A percentile compares a stretch with the other conserved stretches of the same genome.
Evolutionary conservation across 2,329 filamentous ascomycete genomes (phyloP).

Genomic region (Verticillium klebahnii): DNA sequence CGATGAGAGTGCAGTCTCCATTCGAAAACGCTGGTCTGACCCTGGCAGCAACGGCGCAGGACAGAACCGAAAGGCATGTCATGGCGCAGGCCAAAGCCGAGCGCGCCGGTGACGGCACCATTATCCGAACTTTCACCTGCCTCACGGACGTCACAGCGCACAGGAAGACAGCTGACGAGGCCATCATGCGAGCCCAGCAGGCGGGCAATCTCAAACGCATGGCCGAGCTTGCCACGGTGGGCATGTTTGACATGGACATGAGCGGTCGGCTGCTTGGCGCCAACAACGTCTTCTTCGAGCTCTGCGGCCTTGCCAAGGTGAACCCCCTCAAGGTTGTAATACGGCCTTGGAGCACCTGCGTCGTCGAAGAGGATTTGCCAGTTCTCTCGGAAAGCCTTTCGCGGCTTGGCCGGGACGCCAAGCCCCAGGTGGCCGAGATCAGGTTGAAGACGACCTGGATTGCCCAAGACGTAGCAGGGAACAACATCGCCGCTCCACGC

Average conservation of each 20-base stretch:
- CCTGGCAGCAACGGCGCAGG: conserved; percentile 17
- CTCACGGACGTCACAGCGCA: conserved; percentile 47
- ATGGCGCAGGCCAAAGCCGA: conserved; percentile 44
- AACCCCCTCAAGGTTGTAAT: conserved; percentile 31
- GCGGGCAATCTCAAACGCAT: conserved; percentile 50
- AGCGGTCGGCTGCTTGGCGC: conserved; percentile 44
- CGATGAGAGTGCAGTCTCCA: conserved; percentile 1
- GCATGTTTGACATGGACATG: conserved; percentile 50
- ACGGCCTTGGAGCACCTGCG: conserved; percentile 39
- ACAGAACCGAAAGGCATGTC: conserved; percentile 33
- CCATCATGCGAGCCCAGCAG: conserved; percentile 43
- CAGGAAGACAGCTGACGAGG: conserved; percentile 43
- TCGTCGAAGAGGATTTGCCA: conserved; percentile 38
- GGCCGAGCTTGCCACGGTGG: conserved; percentile 49
- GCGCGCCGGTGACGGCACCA: conserved; percentile 33
- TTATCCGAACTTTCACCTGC: conserved; percentile 42
- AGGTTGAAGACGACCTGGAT: conserved; percentile 43
- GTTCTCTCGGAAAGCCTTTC: conserved; percentile 34
- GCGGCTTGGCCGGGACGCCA: conserved; percentile 33
- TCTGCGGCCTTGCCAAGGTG: conserved; percentile 43
- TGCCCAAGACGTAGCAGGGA: conserved; percentile 38
- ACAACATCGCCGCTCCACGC: conserved; percentile 36
- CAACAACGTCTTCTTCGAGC: conserved; percentile 49
- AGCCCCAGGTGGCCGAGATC: conserved; percentile 41
- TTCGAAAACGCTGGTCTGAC: conserved; percentile 14